Base-by-base conservation (phyloP, 2,329 filamentous ascomycete genomes). In the Fusarium domesticum region DNA sequence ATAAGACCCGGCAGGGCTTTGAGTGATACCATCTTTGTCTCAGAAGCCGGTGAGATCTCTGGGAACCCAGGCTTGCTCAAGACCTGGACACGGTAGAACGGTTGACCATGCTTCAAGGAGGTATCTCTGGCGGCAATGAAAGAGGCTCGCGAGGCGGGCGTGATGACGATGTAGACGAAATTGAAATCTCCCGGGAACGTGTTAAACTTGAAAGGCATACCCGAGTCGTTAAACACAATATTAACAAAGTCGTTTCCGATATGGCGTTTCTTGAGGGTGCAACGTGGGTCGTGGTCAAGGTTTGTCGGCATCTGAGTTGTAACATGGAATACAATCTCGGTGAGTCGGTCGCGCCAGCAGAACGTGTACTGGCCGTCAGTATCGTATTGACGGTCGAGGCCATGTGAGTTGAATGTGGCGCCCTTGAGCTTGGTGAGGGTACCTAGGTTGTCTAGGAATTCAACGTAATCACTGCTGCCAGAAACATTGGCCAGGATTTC, bases 171-270 rank as follows among this genome's bases (percentile, higher is more conserved):
- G 64, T 96, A 90, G 63, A 98, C 90, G 62, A 88, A 96, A 63
- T 96, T 97, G 74, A 98, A 96, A 45, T 92, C 87, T 1, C 90
- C 95, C 1, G 89, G 89, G 58, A 98, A 95, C 0, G 89, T 96
- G 63, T 96, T 82, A 63, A 96, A 95, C 42, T 80, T 78, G 71
- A 96, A 97, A 0, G 87, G 85, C 37, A 84, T 67, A n/a, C 93
- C 92, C 2, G 91, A 96, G 60, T 95, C 89, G 65, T 98, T 98
- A 76, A 95, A 98, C 45, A 98, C 85, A 57, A 98, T 95, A 64
- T 96, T 97, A 63, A 98, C 93, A 65, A 89, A 95, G 66, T 97
- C 93, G 62, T 98, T 98, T 45, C 93, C 93, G 48, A 97, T 93
- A 62, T 97, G 95, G 3, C 84, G 79, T 69, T 98, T 98, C 73